A percentile compares a stretch with the other conserved stretches of the same genome.
Evolutionary conservation across 768 basidiomycete genomes (phyloP).

Genomic region (Russula compacta): DNA sequence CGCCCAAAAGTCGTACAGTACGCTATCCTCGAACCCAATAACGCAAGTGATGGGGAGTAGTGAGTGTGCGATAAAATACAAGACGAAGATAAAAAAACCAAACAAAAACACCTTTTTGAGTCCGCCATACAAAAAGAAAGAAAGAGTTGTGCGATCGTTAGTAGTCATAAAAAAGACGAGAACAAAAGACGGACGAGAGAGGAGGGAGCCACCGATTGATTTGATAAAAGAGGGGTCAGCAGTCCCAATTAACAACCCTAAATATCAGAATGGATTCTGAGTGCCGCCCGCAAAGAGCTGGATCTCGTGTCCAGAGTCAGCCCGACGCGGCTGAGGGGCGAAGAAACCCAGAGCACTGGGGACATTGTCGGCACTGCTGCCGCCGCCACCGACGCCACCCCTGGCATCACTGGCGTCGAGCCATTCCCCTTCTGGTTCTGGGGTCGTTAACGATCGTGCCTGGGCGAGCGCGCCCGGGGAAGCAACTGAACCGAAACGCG

Average conservation of each 20-base stretch:
- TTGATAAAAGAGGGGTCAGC: neutral
- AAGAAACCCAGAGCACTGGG: neutral
- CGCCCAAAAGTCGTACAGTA: neutral
- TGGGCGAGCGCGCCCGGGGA: neutral
- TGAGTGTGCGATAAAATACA: neutral
- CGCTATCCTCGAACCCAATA: neutral
- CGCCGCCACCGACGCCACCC: neutral
- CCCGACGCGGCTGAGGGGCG: constrained; percentile 6
- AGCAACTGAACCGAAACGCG: neutral
- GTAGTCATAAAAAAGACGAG: neutral
- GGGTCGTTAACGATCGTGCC: neutral
- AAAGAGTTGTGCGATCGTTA: neutral
- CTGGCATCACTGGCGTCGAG: neutral
- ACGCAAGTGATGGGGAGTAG: neutral
- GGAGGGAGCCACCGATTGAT: neutral
- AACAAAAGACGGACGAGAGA: neutral
- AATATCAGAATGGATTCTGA: neutral
- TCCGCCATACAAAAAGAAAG: neutral
- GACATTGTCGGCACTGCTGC: too few species aligned
- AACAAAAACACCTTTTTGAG: neutral
- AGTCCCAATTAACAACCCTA: neutral
- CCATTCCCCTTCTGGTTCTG: constrained; percentile 8
- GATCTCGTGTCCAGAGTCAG: constrained; percentile 7
- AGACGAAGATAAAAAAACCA: neutral
- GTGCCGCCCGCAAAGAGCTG: constrained; percentile 13